Evolutionary conservation across 208 protist species (phyloP), one percentile per base, ranked within the genome.

Genomic region (Acanthamoeba sp.): DNA sequence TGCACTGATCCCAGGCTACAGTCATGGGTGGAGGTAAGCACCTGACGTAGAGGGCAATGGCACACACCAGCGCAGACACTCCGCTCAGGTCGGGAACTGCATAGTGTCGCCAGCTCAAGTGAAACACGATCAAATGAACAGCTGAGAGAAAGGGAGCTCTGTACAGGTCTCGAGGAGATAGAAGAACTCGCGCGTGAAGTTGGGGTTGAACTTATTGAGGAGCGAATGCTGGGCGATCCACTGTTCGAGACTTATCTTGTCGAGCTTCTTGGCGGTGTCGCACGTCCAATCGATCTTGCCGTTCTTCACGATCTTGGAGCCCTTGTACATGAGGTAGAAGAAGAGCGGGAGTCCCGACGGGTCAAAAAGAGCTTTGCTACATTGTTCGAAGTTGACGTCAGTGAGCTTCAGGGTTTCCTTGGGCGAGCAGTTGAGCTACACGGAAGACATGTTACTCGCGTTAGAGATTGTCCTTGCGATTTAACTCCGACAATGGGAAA

Each of bases 91-190:
- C 22, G 76, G 76, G 76, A n/a, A 48, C 76, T 85, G 38, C 34
- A 78, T 2, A 20, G 64, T 38, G 29, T 32, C 34, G 64, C 34
- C 7, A 73, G 27, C 9, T 32, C 9, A 7, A 84, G 73, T 16
- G 48, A 52, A 52, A 2, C 14, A 48, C 3, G 45, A 48, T 16
- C 6, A 52, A 52, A 52, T 1, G 20, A 16, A 2, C 14, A 52
- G 9, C 0, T 0, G 20, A 52, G 1, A 9, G 2, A 2, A 16
- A 16, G 48, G 48, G 9, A 16, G 48, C 0, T 9, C 18, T 22
- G 78, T 87, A 87, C 78, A 87, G 12, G 45, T 87, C 78, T 87
- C 78, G n/a, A 87, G 78, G 27, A 87, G 78, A 45, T 87, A 87
- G 78, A 87, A 87, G 78, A 87, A 87, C 48, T 87, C 78, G 34